Evolutionary conservation across 768 basidiomycete genomes (phyloP).

Genomic region (Termitomyces sp.): DNA sequence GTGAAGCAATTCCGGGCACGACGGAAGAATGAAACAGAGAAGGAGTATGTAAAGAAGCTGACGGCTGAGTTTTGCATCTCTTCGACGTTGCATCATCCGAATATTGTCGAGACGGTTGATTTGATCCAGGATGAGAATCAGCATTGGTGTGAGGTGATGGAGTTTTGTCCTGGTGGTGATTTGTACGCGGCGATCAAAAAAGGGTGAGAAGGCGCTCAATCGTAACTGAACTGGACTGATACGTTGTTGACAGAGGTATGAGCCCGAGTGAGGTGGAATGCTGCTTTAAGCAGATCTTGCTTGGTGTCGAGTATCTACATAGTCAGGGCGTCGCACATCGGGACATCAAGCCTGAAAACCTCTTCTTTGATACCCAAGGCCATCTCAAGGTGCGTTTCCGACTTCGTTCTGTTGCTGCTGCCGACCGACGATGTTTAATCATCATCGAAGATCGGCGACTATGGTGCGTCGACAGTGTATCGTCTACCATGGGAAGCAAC

Average conservation of each 20-base stretch:
- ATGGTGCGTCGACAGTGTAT: constrained; percentile 98
- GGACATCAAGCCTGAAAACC: constrained; percentile 97
- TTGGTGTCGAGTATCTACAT: constrained; percentile 88
- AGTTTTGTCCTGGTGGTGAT: constrained; percentile 98
- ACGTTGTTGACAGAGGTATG: constrained; percentile 48
- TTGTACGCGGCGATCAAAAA: constrained; percentile 99
- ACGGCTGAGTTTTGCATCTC: constrained; percentile 99
- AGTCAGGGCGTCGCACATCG: constrained; percentile 97
- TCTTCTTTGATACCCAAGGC: constrained; percentile 90
- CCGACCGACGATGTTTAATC: neutral
- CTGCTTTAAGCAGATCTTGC: constrained; percentile 95
- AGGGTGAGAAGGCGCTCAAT: constrained; percentile 45
- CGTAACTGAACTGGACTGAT: constrained; percentile 11
- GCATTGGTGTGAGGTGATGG: constrained; percentile 99
- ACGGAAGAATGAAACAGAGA: constrained; percentile 96
- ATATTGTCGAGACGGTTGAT: constrained; percentile 98
- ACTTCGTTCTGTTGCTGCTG: neutral
- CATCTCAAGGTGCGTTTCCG: constrained; percentile 75
- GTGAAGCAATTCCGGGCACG: constrained; percentile 94
- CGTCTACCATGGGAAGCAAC: constrained; percentile 97
- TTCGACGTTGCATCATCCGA: constrained; percentile 89
- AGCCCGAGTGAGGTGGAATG: constrained; percentile 91
- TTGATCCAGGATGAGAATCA: constrained; percentile 97
- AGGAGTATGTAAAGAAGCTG: constrained; percentile 99
- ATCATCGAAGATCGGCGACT: constrained; percentile 82